Percentiles rank a stretch among this genome's conserved stretches.
phyloP scores from a whole-genome alignment of 2,329 filamentous ascomycete species.

The Ceratocystis ficicola region DNA sequence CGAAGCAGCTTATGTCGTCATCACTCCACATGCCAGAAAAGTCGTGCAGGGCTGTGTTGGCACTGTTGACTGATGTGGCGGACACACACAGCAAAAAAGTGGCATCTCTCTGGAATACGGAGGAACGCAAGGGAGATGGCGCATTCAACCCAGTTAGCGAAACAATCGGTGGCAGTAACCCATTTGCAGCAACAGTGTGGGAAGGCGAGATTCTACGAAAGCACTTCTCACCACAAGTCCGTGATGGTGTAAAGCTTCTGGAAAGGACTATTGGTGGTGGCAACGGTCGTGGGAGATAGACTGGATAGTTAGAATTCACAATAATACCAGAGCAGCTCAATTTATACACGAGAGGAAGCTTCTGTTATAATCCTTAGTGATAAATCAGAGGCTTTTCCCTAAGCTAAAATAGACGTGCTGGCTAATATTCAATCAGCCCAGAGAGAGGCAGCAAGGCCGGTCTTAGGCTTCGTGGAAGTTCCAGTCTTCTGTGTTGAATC shows the following conservation, averaged over 20 bases:
- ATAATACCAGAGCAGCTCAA: not conserved
- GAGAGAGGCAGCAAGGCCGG: constrained; percentile 10
- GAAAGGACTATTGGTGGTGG: constrained; percentile 48
- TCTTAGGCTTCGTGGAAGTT: not conserved
- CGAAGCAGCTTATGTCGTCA: constrained; percentile 75
- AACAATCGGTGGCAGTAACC: constrained; percentile 76
- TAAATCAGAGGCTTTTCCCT: not conserved
- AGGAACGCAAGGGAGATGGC: constrained; percentile 85
- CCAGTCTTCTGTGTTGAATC: not conserved
- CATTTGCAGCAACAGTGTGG: constrained; percentile 83
- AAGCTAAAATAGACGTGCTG: not conserved
- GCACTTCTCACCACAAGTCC: constrained; percentile 78
- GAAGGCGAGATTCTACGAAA: constrained; percentile 75
- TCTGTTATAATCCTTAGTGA: not conserved
- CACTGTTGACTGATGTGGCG: constrained; percentile 63
- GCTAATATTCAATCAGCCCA: constrained; percentile 1
- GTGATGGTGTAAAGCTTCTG: constrained; percentile 58
- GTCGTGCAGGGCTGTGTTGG: constrained; percentile 66
- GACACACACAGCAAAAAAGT: constrained; percentile 75
- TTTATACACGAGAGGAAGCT: not conserved
- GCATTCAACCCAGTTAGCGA: constrained; percentile 61
- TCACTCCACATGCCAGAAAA: constrained; percentile 85
- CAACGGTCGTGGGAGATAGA: constrained; percentile 17
- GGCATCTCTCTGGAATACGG: constrained; percentile 79
- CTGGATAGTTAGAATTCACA: not conserved